Evolutionary conservation across 2,329 filamentous ascomycete species (phyloP).

Genomic region (Fusarium foetens): DNA sequence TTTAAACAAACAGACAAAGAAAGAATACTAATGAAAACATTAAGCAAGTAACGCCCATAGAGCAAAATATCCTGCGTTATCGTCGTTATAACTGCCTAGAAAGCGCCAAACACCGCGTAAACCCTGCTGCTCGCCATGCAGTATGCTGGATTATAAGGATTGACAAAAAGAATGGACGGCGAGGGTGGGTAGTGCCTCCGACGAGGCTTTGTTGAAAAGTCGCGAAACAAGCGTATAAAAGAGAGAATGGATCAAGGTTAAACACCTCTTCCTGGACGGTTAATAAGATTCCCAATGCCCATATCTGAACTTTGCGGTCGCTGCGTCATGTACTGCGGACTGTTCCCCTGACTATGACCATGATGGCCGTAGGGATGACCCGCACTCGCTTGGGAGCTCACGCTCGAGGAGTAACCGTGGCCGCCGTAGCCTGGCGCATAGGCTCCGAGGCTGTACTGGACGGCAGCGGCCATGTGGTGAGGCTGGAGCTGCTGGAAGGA

Average conservation of each 20-base stretch:
- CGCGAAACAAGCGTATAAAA: neutral
- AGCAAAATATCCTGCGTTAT: constrained; percentile 25
- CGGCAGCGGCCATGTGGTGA: constrained; percentile 37
- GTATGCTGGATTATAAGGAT: constrained; percentile 22
- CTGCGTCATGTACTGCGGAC: constrained; percentile 59
- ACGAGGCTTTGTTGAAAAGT: neutral
- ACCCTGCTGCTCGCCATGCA: constrained; percentile 39
- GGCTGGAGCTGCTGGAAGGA: constrained; percentile 45
- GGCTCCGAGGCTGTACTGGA: constrained; percentile 41
- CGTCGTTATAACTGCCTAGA: constrained; percentile 34
- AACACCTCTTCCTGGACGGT: constrained; percentile 54
- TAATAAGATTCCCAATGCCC: constrained; percentile 69
- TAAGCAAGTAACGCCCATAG: constrained; percentile 25
- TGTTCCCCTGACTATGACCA: constrained; percentile 51
- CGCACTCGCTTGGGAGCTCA: constrained; percentile 58
- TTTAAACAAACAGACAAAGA: constrained; percentile 22
- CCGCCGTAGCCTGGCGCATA: constrained; percentile 41
- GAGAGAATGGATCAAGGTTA: neutral
- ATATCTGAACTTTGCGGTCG: constrained; percentile 68
- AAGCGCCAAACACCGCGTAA: constrained; percentile 33
- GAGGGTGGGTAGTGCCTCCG: constrained; percentile 6
- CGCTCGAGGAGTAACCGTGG: constrained; percentile 64
- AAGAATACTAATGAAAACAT: constrained; percentile 22
- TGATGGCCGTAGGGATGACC: constrained; percentile 49
- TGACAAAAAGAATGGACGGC: constrained; percentile 39